Base-by-base conservation (phyloP, 441 rosid species). In the Adansonia gregorii region DNA sequence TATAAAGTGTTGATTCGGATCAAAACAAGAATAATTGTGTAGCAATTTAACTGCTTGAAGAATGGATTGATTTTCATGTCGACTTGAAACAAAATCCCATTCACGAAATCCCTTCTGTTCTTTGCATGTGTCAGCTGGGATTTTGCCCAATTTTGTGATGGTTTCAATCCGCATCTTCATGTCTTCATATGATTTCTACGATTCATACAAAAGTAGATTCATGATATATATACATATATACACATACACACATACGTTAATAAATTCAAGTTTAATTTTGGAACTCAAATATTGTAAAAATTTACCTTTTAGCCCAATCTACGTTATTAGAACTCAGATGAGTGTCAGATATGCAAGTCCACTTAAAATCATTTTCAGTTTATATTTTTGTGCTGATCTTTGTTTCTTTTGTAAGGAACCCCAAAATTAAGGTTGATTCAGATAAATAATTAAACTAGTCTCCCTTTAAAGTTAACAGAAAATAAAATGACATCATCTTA, bases 31-130 rank as follows among this genome's bases (percentile, higher is more conserved):
- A 15, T 7, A 10, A 0, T 0, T 39, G 11, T n/a, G 2, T 35
- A n/a, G 3, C 27, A 17, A 59, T 19, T 19, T 65, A 68, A 76
- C 64, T 86, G 89, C 97, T 78, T 93, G 88, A 52, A 93, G 86
- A 61, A 93, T 85, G 70, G 92, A 72, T 59, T 81, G 86, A 78
- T 93, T 97, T 77, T 90, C 92, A 45, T 75, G 65, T 45, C 55
- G 74, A 6, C 89, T 84, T 27, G 85, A 79, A 52, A 74, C 68
- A 10, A 86, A 82, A 19, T 87, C 84, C 93, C 97, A 91, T 68
- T 85, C 84, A 7, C 82, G 79, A 80, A 90, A 90, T 78, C 89
- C 90, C 11, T 81, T n/a, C 58, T 87, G 85, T 56, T 83, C 78
- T 17, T 72, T 35, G 15, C 63, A 80, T 2, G 68, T 77, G 58